These are phyloP conservation scores for Dendrocalamus sinicus DNA, from an alignment of 176 grass and related monocot genomes.

Conservation along the genomic window DNA sequence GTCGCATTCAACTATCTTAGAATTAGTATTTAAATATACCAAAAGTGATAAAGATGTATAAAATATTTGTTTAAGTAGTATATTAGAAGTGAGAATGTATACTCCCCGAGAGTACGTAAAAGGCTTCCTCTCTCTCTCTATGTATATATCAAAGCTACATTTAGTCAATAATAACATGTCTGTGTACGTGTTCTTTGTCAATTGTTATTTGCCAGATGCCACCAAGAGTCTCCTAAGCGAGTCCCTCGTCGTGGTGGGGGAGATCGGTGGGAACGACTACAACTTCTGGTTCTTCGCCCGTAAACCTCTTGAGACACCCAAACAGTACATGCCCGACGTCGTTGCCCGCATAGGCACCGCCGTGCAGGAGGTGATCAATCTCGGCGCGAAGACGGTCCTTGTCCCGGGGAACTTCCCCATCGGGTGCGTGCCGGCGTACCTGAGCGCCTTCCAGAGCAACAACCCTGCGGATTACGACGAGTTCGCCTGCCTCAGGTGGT, in stretches of 20 bases:
- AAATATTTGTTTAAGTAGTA: too few relatives aligned
- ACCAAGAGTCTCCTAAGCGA: conserved; percentile 17
- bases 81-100: too few relatives aligned
- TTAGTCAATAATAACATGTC: background rate
- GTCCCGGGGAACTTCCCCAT: conserved; percentile 59
- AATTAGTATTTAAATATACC: too few relatives aligned
- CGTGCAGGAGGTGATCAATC: conserved; percentile 39
- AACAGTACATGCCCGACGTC: conserved; percentile 23
- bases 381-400: conserved; percentile 49
- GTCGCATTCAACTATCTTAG: too few relatives aligned
- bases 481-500: conserved; percentile 48
- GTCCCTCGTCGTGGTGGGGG: conserved; percentile 56
- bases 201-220: conserved; percentile 9
- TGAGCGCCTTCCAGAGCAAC: background rate
- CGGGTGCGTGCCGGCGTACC: conserved; percentile 48
- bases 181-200: background rate
- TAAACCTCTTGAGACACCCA: background rate
- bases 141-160: too few relatives aligned
- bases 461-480: conserved; percentile 48
- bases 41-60: too few relatives aligned
- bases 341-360: conserved; percentile 35
- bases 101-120: too few relatives aligned
- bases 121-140: too few relatives aligned
- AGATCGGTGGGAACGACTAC: conserved; percentile 78
- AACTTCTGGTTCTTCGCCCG: conserved; percentile 36